A percentile compares a stretch with the other conserved stretches of the same genome.
Evolutionary conservation across 805 yeast species (phyloP).

Genomic region (Komagataella mondaviorum): DNA sequence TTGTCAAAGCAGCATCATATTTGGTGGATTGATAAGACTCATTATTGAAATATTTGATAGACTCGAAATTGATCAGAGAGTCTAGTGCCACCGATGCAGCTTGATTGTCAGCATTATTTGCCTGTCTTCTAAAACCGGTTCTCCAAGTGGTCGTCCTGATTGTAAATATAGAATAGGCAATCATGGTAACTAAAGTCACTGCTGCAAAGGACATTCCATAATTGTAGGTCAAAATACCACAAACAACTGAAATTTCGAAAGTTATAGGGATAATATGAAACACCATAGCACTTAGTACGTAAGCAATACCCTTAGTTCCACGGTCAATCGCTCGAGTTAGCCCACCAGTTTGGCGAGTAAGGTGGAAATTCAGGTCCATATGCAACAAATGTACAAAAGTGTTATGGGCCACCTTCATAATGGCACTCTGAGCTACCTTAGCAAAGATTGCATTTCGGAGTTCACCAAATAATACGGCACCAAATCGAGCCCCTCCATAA

Average conservation of each 20-base stretch:
- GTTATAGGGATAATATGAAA: constrained; percentile 90
- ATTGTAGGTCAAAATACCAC: constrained; percentile 87
- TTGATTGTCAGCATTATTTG: constrained; percentile 85
- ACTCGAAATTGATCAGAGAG: constrained; percentile 85
- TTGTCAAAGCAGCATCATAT: constrained; percentile 60
- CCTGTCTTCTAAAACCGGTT: constrained; percentile 79
- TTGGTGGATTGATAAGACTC: constrained; percentile 69
- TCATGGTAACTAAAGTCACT: constrained; percentile 78
- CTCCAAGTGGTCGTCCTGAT: constrained; percentile 94
- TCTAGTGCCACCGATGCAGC: constrained; percentile 95
- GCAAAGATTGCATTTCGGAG: constrained; percentile 93
- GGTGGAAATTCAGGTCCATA: constrained; percentile 81
- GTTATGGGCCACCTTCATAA: constrained; percentile 75
- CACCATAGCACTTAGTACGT: constrained; percentile 91
- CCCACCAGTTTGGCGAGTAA: constrained; percentile 91
- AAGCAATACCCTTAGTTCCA: constrained; percentile 95
- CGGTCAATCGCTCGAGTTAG: constrained; percentile 92
- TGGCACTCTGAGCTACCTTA: constrained; percentile 88
- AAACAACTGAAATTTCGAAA: constrained; percentile 84
- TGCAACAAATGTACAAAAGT: constrained; percentile 76
- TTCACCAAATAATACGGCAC: constrained; percentile 91
- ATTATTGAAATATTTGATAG: constrained; percentile 90
- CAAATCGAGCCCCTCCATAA: constrained; percentile 89
- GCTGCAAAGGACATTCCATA: constrained; percentile 85
- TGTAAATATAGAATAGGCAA: constrained; percentile 79